Evolutionary conservation across 768 basidiomycete genomes (phyloP).

Genomic region (Hysterangium stoloniferum): DNA sequence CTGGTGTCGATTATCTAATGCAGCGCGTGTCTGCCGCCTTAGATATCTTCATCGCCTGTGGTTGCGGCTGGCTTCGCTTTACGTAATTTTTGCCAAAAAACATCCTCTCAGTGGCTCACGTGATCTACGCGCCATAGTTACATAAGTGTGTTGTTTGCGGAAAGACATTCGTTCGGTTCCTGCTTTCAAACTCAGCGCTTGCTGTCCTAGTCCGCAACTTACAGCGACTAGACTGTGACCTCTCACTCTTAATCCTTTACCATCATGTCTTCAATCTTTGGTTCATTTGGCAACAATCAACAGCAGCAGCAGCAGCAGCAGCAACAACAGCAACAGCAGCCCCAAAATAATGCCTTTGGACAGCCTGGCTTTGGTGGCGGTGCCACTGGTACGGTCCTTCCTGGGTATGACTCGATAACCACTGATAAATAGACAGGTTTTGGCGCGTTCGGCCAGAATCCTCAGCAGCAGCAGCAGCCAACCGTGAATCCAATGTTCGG

Average conservation of each 20-base stretch:
- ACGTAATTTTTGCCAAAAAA: too few relatives aligned
- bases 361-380: slow-evolving; percentile 52
- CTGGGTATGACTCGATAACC: neutral
- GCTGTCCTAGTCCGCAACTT: too few relatives aligned
- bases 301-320: slow-evolving; percentile 54
- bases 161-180: too few relatives aligned
- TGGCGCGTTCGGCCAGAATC: slow-evolving; percentile 50
- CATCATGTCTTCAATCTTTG: slow-evolving; percentile 21
- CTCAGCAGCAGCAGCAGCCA: slow-evolving; percentile 24
- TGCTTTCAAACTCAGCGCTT: too few relatives aligned
- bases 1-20: too few relatives aligned
- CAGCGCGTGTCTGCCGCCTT: too few relatives aligned
- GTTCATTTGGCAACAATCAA: slow-evolving; percentile 25
- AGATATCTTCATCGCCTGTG: too few relatives aligned
- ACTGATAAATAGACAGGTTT: slow-evolving; percentile 19
- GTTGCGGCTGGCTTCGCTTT: too few relatives aligned
- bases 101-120: too few relatives aligned
- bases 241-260: neutral
- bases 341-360: slow-evolving; percentile 53
- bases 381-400: slow-evolving; percentile 1
- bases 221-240: too few relatives aligned
- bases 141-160: too few relatives aligned
- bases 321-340: slow-evolving; percentile 45
- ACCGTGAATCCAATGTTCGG: slow-evolving; percentile 80
- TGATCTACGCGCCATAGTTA: too few relatives aligned